A percentile compares a stretch with the other conserved stretches of the same genome.
Evolutionary conservation across 345 rosid genomes (phyloP).

Genomic region (Firmiana major): DNA sequence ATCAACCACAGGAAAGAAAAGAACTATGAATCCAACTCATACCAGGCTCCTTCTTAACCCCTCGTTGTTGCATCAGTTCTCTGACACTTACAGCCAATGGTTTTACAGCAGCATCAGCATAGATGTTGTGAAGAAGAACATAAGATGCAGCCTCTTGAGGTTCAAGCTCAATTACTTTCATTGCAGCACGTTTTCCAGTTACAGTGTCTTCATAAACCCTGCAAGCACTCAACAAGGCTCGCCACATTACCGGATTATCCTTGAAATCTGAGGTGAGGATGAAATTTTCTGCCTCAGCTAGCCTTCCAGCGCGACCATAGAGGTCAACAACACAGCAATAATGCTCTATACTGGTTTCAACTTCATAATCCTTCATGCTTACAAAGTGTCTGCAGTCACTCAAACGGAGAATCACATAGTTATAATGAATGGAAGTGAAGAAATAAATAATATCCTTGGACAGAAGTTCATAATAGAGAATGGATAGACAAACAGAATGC

Average conservation of each 20-base stretch:
- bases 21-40: constrained; percentile 41
- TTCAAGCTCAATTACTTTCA: constrained; percentile 42
- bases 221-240: constrained; percentile 50
- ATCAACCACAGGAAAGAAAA: constrained; percentile 28
- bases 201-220: constrained; percentile 33
- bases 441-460: background rate
- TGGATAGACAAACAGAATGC: background rate
- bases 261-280: constrained; percentile 36
- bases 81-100: constrained; percentile 31
- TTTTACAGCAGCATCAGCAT: constrained; percentile 34
- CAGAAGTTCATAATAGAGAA: background rate
- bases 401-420: background rate
- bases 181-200: constrained; percentile 36
- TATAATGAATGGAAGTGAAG: background rate
- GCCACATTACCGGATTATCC: constrained; percentile 49
- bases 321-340: constrained; percentile 46
- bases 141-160: constrained; percentile 46
- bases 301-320: constrained; percentile 41
- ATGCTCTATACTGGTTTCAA: constrained; percentile 35
- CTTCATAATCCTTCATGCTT: constrained; percentile 35
- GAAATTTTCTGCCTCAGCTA: constrained; percentile 41
- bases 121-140: constrained; percentile 41
- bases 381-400: constrained; percentile 24
- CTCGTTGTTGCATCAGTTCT: constrained; percentile 35
- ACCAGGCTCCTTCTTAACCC: constrained; percentile 54